Evolutionary conservation across 176 grass and related monocot genomes (phyloP).

Genomic region (Saccharum officinarum): DNA sequence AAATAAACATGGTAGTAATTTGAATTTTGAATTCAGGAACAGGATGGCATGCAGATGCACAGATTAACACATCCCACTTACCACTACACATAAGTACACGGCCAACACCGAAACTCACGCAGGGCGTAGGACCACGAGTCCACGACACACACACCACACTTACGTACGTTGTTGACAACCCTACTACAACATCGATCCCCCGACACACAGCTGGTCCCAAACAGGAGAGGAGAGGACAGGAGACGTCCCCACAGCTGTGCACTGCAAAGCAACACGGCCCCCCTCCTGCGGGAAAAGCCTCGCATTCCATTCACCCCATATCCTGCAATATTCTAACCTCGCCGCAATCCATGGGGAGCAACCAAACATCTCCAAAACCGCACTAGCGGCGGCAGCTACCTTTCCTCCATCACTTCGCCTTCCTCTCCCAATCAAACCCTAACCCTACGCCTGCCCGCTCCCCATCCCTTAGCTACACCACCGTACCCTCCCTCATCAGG

Average conservation of each 20-base stretch:
- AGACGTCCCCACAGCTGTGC: conserved; percentile 22
- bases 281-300: background rate
- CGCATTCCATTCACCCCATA: conserved; percentile 18
- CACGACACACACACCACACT: too few relatives aligned
- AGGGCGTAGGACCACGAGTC: background rate
- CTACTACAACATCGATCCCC: conserved; percentile 3
- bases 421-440: conserved; percentile 45
- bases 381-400: background rate
- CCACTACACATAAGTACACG: background rate
- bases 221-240: background rate
- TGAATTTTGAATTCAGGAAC: background rate
- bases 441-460: conserved; percentile 1
- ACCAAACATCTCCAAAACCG: background rate
- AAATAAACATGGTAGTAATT: background rate
- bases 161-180: conserved; percentile 26
- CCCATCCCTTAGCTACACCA: background rate
- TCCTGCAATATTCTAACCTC: conserved; percentile 23
- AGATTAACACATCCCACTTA: background rate
- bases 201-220: conserved; percentile 25
- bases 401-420: background rate
- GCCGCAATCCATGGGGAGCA: background rate
- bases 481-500: background rate
- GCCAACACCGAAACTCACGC: conserved; percentile 24
- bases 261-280: background rate
- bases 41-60: background rate